Evolutionary conservation across 2,329 filamentous ascomycete genomes (phyloP).

Genomic region (Pseudopithomyces maydicus): DNA sequence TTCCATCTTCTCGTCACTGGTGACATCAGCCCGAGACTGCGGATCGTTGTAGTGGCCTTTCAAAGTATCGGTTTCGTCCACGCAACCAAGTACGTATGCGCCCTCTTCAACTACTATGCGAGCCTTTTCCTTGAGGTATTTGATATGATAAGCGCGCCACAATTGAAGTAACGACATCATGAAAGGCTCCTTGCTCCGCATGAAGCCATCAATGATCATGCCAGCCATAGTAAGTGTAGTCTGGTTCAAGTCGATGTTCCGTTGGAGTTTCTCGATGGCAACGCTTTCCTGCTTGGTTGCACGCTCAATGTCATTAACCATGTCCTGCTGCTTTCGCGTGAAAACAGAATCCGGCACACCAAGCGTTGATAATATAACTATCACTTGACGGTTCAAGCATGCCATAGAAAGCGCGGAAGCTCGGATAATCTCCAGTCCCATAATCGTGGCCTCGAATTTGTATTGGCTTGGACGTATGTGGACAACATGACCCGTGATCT

Average conservation of each 20-base stretch:
- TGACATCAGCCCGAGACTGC: slow-evolving; percentile 50
- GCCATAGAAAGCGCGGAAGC: slow-evolving; percentile 77
- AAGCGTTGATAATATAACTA: slow-evolving; percentile 79
- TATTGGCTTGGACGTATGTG: slow-evolving; percentile 83
- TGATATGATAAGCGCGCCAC: slow-evolving; percentile 89
- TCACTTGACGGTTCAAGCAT: slow-evolving; percentile 87
- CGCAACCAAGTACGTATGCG: slow-evolving; percentile 84
- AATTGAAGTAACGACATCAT: slow-evolving; percentile 76
- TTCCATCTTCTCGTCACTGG: slow-evolving; percentile 46
- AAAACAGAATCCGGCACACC: slow-evolving; percentile 74
- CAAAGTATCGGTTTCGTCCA: slow-evolving; percentile 81
- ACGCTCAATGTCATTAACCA: slow-evolving; percentile 69
- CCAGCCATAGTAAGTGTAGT: slow-evolving; percentile 74
- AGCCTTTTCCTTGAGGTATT: slow-evolving; percentile 90
- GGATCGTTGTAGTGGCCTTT: slow-evolving; percentile 68
- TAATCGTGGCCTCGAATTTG: slow-evolving; percentile 77
- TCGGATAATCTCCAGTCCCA: slow-evolving; percentile 82
- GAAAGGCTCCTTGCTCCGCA: slow-evolving; percentile 77
- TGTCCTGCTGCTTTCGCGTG: slow-evolving; percentile 66
- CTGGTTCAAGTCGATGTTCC: slow-evolving; percentile 84
- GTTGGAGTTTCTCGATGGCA: slow-evolving; percentile 71
- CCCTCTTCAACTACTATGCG: slow-evolving; percentile 81
- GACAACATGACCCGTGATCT: slow-evolving; percentile 69
- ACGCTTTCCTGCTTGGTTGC: slow-evolving; percentile 70
- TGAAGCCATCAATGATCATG: slow-evolving; percentile 82